Evolutionary conservation across 2,329 filamentous ascomycete species (phyloP), one percentile per base, ranked within the genome.

Genomic region (Aspergillus sp.): DNA sequence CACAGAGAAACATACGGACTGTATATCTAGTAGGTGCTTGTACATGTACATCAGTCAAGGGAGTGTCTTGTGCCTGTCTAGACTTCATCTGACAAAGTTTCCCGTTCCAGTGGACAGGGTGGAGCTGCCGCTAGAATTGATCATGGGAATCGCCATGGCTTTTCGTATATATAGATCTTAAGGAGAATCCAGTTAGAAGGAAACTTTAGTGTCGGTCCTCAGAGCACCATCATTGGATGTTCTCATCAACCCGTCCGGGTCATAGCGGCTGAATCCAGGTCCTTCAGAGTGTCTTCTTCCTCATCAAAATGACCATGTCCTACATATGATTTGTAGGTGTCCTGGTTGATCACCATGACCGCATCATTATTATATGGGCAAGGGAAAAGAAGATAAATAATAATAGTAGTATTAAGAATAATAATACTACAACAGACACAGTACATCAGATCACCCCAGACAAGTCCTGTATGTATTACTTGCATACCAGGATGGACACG

Each of bases 401-500:
- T n/a, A n/a, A n/a, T n/a, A n/a, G n/a, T n/a, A n/a, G n/a, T n/a
- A n/a, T n/a, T n/a, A n/a, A n/a, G n/a, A n/a, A n/a, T n/a, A n/a
- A n/a, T n/a, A n/a, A n/a, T n/a, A n/a, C n/a, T n/a, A n/a, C n/a
- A n/a, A n/a, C n/a, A n/a, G n/a, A n/a, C n/a, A n/a, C n/a, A n/a
- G n/a, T n/a, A n/a, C n/a, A n/a, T n/a, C n/a, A n/a, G n/a, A 32
- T 32, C 29, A 32, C 29, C 29, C 29, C 29, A 32, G 51, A 47
- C 40, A 41, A 44, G 50, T 54, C 48, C 36, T 57, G 56, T 50
- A 48, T 50, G 53, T 49, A 59, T 59, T 59, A 57, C 56, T 51
- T 59, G 54, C 58, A 60, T 60, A 47, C 56, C 44, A 54, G 56
- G 54, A 59, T 55, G 52, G 53, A 56, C 50, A 60, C 54, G 55